Conservation (phyloP, 2,329 filamentous ascomycete species). For the Phialocephala subalpina region DNA sequence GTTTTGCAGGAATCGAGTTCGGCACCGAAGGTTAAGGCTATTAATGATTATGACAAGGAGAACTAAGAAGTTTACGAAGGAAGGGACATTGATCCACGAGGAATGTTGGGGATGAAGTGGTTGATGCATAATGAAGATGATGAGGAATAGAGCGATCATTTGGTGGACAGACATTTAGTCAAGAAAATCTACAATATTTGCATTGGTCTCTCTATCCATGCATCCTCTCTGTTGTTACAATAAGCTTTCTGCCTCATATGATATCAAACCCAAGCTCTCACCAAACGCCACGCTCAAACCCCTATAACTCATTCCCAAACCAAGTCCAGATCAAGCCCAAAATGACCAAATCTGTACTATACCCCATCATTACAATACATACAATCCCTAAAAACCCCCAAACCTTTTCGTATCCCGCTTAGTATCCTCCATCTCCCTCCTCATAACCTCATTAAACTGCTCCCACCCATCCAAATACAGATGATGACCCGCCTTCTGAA, state of each 20-base stretch:
- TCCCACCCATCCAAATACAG: slow-evolving; percentile 75
- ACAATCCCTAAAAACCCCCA: background rate
- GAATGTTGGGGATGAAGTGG: background rate
- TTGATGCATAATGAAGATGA: background rate
- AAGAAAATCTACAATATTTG: slow-evolving; percentile 1
- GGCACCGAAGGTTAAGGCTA: slow-evolving; percentile 38
- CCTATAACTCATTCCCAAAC: slow-evolving; percentile 8
- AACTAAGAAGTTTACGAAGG: slow-evolving; percentile 19
- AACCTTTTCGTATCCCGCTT: slow-evolving; percentile 35
- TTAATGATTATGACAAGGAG: slow-evolving; percentile 37
- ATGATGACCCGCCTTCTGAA: slow-evolving; percentile 76
- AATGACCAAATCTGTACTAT: no score
- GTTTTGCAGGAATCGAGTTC: slow-evolving; percentile 30
- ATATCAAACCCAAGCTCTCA: background rate
- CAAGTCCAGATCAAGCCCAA: background rate
- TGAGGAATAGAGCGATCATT: background rate
- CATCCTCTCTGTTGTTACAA: background rate
- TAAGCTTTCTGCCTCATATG: background rate
- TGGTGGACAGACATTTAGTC: background rate
- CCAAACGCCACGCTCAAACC: slow-evolving; percentile 11
- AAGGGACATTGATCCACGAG: background rate
- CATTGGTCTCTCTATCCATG: background rate
- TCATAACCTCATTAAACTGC: slow-evolving; percentile 72
- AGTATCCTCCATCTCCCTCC: slow-evolving; percentile 70
- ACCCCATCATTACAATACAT: no score